Evolutionary conservation across 2,329 filamentous ascomycete genomes (phyloP), one percentile per base, ranked within the genome.

Genomic region (Exophiala xenobiotica): DNA sequence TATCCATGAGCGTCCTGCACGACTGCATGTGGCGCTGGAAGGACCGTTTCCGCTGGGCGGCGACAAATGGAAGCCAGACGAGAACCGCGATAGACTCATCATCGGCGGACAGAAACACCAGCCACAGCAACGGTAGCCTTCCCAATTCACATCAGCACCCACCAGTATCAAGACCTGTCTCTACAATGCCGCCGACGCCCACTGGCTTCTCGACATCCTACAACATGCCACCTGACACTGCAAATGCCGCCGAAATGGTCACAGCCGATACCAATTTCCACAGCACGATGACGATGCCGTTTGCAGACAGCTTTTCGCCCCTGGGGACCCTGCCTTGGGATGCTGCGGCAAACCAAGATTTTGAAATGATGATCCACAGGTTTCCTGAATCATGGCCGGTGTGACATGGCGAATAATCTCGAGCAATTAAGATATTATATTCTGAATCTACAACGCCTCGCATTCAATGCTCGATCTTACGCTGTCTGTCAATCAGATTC

Each of bases 1-100:
- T 43, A 24, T 43, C 40, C 40, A 43, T 43, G 40, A 43, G 40
- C 40, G 40, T 43, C 16, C 14, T 43, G 20, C 40, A 43, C 16
- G 40, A 43, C 16, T 22, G 19, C 22, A 43, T 43, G 40, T 43
- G 40, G 40, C 6, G 40, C 4, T 43, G 40, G 40, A 43, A 43
- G 16, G 40, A 43, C n/a, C 40, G 24, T 11, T 43, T 23, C 40
- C 23, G 12, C 23, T 43, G 24, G 22, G 22, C 40, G 19, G 3
- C 22, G 16, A 41, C 16, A 19, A 41, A 41, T 20, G 11, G 7
- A 27, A 27, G 26, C 26, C 26, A n/a, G n/a, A n/a, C n/a, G n/a
- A n/a, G n/a, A n/a, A n/a, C 33, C 6, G n/a, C 5, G 33, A n/a
- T 37, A 6, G 33, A 37, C 19, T 18, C 6, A 14, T 37, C 38